These are phyloP conservation scores for Neocallimastix lanati DNA, from an alignment of 192 early-diverging fungal species.

Conservation along the genomic window DNA sequence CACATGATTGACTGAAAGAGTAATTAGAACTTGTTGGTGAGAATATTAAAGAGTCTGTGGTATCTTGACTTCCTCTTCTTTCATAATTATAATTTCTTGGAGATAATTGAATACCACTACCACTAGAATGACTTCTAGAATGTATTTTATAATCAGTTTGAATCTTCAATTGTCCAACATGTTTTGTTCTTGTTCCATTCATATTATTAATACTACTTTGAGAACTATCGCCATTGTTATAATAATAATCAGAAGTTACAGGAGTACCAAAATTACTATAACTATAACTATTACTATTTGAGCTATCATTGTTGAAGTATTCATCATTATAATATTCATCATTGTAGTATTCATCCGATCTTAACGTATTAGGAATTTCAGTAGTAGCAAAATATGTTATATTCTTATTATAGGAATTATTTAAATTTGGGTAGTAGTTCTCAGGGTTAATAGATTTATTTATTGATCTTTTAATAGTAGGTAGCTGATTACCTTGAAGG, in stretches of 20 bases:
- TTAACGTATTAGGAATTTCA: not conserved
- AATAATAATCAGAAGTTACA: not conserved
- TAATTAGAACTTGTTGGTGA: not conserved
- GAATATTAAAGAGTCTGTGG: not conserved
- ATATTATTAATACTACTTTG: not conserved
- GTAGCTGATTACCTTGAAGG: too few species aligned
- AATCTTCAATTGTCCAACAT: not conserved
- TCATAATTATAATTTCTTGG: not conserved
- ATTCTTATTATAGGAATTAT: not conserved
- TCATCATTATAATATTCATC: not conserved
- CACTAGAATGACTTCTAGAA: too few species aligned
- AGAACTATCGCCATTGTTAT: not conserved
- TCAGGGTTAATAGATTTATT: too few species aligned
- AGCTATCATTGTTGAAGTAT: not conserved
- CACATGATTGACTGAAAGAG: not conserved
- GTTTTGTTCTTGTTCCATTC: not conserved
- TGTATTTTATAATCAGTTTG: not conserved
- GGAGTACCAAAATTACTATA: not conserved
- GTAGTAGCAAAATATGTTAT: not conserved
- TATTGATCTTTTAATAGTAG: too few species aligned
- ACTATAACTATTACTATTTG: not conserved
- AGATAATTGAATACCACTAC: not conserved
- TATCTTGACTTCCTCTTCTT: not conserved
- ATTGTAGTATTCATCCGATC: not conserved
- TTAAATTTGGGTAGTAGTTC: not conserved